Evolutionary conservation across 2,329 filamentous ascomycete genomes (phyloP).

Genomic region (Xylaria sp.): DNA sequence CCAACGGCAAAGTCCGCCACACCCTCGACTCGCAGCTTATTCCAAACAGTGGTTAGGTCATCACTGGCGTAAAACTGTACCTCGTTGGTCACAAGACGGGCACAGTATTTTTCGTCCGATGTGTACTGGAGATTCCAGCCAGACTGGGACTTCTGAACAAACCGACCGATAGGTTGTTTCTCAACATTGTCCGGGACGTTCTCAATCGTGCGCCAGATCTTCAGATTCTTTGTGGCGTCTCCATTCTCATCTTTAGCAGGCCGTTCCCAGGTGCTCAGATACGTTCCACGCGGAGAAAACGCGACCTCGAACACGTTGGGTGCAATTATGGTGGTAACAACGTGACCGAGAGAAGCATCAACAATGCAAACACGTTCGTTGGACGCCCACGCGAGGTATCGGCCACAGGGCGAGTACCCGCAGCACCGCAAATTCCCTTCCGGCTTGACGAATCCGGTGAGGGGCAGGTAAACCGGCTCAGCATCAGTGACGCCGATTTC

Average conservation of each 20-base stretch:
- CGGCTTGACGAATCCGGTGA: constrained; percentile 85
- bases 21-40: constrained; percentile 92
- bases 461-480: constrained; percentile 84
- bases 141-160: constrained; percentile 94
- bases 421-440: constrained; percentile 96
- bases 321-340: constrained; percentile 78
- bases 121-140: constrained; percentile 99
- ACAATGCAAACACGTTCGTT: constrained; percentile 86
- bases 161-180: constrained; percentile 82
- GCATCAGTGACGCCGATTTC: constrained; percentile 94
- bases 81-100: constrained; percentile 94
- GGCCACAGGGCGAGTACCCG: constrained; percentile 93
- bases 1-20: constrained; percentile 89
- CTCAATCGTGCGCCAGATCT: constrained; percentile 90
- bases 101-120: constrained; percentile 90
- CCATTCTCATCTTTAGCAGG: constrained; percentile 92
- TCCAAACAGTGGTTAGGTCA: constrained; percentile 88
- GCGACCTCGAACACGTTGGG: constrained; percentile 91
- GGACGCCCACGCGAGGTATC: constrained; percentile 95
- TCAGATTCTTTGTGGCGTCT: constrained; percentile 94
- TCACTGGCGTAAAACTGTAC: constrained; percentile 95
- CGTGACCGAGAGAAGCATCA: constrained; percentile 79
- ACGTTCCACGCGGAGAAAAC: constrained; percentile 92
- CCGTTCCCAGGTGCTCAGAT: constrained; percentile 96
- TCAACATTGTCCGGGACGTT: constrained; percentile 68